Percentiles rank a stretch among this genome's conserved stretches.
phyloP scores from a whole-genome alignment of 1,284 basidiomycete species.

The Puccinia polysora region DNA sequence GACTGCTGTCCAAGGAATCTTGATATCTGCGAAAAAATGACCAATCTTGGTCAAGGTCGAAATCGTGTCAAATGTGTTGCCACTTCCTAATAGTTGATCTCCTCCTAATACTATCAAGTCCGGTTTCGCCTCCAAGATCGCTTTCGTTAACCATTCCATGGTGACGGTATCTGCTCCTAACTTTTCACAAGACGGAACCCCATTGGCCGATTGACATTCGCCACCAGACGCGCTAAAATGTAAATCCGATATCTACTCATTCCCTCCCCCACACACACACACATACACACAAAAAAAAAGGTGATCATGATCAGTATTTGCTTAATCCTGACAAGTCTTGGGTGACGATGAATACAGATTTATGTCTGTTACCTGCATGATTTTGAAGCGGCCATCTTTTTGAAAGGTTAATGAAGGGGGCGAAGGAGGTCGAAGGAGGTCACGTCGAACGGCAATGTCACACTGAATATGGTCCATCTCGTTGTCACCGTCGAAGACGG shows the following conservation, averaged over 20 bases:
- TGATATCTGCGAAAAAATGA: conserved; percentile 47
- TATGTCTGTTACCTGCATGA: conserved; percentile 28
- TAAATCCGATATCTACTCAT: conserved; percentile 37
- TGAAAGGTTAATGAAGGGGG: conserved; percentile 10
- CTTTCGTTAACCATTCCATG: conserved; percentile 14
- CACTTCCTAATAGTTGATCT: conserved; percentile 44
- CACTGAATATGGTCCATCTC: conserved; percentile 12
- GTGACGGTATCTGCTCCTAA: conserved; percentile 30
- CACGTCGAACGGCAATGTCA: conserved; percentile 31
- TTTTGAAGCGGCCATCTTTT: conserved; percentile 34
- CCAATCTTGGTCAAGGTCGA: conserved; percentile 48
- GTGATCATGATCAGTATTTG: no score
- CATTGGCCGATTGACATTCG: conserved; percentile 2
- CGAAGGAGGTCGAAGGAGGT: not conserved
- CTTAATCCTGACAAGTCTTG: no score
- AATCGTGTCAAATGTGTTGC: conserved; percentile 49
- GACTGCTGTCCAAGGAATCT: conserved; percentile 50
- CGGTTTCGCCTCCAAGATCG: conserved; percentile 3
- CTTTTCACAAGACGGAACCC: not conserved
- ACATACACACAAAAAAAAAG: no score
- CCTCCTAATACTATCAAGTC: conserved; percentile 33
- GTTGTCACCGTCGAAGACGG: conserved; percentile 29
- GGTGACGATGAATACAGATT: not conserved
- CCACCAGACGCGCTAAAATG: conserved; percentile 36
- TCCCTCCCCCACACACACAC: no score